A percentile compares a stretch with the other conserved stretches of the same genome.
phyloP scores from a whole-genome alignment of 78 protist species.

The Creolimax fragrantissima region DNA sequence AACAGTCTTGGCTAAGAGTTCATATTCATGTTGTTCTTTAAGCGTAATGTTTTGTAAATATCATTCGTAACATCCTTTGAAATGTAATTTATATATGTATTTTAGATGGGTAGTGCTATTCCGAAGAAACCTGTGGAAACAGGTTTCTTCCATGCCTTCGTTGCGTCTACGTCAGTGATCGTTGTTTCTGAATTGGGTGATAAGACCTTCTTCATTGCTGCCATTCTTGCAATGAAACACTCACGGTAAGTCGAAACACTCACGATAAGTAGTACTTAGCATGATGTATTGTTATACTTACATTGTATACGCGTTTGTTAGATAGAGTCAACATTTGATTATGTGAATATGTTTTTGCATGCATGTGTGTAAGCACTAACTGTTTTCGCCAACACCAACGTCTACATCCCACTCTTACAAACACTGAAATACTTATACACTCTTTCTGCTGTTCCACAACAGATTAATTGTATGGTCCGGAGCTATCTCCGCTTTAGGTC shows the following conservation, averaged over 20 bases:
- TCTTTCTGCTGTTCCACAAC: not conserved
- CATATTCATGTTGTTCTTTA: too few relatives aligned
- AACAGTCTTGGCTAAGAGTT: too few relatives aligned
- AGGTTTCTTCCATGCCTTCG: conserved; percentile 14
- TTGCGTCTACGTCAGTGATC: conserved; percentile 38
- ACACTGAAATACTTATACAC: too few relatives aligned
- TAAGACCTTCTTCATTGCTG: conserved; percentile 82
- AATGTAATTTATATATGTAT: too few relatives aligned
- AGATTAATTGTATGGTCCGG: conserved; percentile 39
- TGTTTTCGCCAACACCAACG: too few relatives aligned
- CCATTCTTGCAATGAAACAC: conserved; percentile 53
- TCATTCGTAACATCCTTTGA: too few relatives aligned
- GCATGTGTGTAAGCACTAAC: too few relatives aligned
- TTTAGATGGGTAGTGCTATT: too few relatives aligned
- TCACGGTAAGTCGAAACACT: not conserved
- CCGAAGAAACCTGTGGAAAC: too few relatives aligned
- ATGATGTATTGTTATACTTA: not conserved
- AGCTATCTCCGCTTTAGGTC: conserved; percentile 46
- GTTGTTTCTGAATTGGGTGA: conserved; percentile 73
- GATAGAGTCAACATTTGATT: not conserved
- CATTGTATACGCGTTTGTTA: not conserved
- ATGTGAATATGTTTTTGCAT: not conserved
- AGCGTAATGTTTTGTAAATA: too few relatives aligned
- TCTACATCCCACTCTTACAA: too few relatives aligned
- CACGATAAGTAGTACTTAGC: not conserved